A percentile compares a stretch with the other conserved stretches of the same genome.
These are phyloP conservation scores for Chaetoceros tenuissimus DNA, from an alignment of 108 stramenopile genomes.

Conservation along the genomic window DNA sequence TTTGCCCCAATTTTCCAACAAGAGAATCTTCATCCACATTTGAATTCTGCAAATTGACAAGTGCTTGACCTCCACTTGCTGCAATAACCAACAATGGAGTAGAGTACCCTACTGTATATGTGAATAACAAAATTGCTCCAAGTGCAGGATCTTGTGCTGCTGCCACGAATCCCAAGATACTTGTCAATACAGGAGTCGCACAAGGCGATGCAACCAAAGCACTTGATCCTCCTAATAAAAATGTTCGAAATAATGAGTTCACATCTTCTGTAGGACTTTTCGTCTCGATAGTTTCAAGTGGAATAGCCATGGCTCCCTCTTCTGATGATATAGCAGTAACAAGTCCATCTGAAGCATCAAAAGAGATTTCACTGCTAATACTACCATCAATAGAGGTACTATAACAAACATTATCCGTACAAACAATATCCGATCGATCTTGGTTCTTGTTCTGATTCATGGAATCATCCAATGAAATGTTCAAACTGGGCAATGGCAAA, in stretches of 20 bases:
- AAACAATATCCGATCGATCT: background rate
- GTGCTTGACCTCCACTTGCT: constrained; percentile 63
- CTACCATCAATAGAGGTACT: background rate
- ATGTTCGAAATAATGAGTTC: constrained; percentile 49
- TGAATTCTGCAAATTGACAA: constrained; percentile 48
- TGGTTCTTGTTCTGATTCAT: constrained; percentile 6
- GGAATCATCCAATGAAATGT: too few relatives aligned
- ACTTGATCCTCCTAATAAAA: constrained; percentile 72
- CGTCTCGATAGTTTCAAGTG: background rate
- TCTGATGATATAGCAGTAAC: background rate
- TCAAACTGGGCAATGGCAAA: constrained; percentile 47
- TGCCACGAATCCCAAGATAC: constrained; percentile 71
- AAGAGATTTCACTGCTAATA: constrained; percentile 13
- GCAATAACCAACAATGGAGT: constrained; percentile 65
- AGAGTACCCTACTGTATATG: constrained; percentile 72
- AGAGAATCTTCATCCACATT: constrained; percentile 7
- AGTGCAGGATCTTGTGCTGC: constrained; percentile 34
- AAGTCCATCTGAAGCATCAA: constrained; percentile 3
- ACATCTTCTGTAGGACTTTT: constrained; percentile 5
- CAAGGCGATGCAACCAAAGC: constrained; percentile 75
- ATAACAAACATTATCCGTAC: background rate
- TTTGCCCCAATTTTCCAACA: constrained; percentile 17
- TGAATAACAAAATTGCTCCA: constrained; percentile 52
- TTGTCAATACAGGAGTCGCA: constrained; percentile 77
- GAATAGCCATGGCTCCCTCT: background rate